These are phyloP conservation scores for Carex pumila DNA, from an alignment of 176 grass and related monocot genomes.

Conservation along the genomic window DNA sequence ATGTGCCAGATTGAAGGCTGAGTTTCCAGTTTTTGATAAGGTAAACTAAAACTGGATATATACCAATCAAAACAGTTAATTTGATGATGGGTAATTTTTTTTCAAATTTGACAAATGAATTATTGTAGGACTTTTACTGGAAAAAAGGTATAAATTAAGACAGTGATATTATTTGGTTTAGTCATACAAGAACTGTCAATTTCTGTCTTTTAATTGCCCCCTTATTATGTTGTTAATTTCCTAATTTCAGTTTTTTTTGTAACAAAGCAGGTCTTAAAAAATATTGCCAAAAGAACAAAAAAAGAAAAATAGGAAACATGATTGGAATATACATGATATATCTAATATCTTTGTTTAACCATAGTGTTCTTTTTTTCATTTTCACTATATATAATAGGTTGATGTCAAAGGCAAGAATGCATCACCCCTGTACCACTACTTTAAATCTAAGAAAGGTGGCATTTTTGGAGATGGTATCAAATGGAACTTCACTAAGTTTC, in stretches of 20 bases:
- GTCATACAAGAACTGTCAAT: not conserved
- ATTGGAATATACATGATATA: no score
- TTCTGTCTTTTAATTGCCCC: not conserved
- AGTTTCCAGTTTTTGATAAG: constrained; percentile 76
- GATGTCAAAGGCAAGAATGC: constrained; percentile 37
- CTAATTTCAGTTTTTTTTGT: not conserved
- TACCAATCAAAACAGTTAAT: not conserved
- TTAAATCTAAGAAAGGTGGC: constrained; percentile 32
- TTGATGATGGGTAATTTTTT: no score
- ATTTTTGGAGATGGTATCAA: constrained; percentile 33
- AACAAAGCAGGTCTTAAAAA: not conserved
- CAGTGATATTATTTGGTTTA: not conserved
- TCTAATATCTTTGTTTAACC: not conserved
- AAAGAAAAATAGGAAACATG: not conserved
- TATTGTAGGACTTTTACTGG: not conserved
- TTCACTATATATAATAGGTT: constrained; percentile 6
- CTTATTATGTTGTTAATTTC: not conserved
- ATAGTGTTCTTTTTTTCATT: not conserved
- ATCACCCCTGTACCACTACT: constrained; percentile 30
- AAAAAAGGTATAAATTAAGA: not conserved
- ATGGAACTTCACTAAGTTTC: constrained; percentile 42
- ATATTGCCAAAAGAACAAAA: not conserved
- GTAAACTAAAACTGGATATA: constrained; percentile 12
- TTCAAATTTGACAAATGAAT: not conserved
- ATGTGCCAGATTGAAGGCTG: constrained; percentile 57